Conservation (phyloP, 495 filamentous ascomycete genomes). For the Thermochaetoides thermophila region DNA sequence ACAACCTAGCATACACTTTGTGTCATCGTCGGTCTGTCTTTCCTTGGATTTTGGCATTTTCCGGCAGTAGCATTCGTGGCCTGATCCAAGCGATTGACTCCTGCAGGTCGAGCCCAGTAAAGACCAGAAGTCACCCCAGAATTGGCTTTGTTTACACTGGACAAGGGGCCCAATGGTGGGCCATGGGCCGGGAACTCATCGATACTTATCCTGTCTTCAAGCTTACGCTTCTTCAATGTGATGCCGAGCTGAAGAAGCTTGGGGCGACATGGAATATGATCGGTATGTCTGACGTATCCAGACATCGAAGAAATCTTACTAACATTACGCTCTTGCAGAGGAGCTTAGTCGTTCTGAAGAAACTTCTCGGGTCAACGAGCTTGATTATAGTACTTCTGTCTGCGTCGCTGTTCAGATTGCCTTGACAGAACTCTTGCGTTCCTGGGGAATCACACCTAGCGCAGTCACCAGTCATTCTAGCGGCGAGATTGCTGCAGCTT, state of each 20-base stretch:
- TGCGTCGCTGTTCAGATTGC: conserved; percentile 38
- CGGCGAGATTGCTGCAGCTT: conserved; percentile 44
- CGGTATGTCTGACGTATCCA: conserved; percentile 1
- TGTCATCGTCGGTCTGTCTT: conserved; percentile 24
- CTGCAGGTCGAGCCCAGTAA: conserved; percentile 19
- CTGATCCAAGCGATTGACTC: conserved; percentile 31
- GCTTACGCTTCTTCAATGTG: conserved; percentile 17
- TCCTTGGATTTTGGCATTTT: conserved; percentile 27
- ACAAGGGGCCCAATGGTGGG: conserved; percentile 40
- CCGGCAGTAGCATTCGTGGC: conserved; percentile 28
- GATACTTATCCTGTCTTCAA: conserved; percentile 26
- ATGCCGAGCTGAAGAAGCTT: conserved; percentile 11
- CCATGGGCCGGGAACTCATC: conserved; percentile 38
- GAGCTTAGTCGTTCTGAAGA: conserved; percentile 23
- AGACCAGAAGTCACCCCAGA: conserved; percentile 22
- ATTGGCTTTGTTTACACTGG: conserved; percentile 30
- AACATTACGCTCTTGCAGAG: too few species aligned
- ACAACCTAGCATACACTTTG: conserved; percentile 28
- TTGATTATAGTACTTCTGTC: conserved; percentile 30
- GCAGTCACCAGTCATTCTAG: conserved; percentile 47
- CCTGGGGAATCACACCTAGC: conserved; percentile 36
- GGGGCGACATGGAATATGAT: conserved; percentile 20
- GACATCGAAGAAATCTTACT: too few species aligned
- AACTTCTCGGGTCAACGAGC: conserved; percentile 26
- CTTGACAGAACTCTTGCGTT: conserved; percentile 36